Percentiles rank a stretch among this genome's conserved stretches.
Evolutionary conservation across 2,329 filamentous ascomycete genomes (phyloP).

Genomic region (Westerdykella aurantiaca): DNA sequence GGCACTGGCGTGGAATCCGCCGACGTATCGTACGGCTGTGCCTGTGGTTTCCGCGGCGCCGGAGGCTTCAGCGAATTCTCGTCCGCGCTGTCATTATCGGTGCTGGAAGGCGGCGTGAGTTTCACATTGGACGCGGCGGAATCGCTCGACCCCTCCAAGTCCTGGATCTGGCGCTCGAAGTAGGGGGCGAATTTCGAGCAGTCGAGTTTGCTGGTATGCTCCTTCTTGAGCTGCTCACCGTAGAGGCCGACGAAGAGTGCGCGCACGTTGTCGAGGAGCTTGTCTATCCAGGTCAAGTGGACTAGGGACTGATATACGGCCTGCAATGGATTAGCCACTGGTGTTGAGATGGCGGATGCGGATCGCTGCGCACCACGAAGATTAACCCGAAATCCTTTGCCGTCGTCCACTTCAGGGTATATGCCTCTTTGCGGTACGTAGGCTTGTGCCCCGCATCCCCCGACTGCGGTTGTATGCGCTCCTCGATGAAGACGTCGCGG

Average conservation of each 20-base stretch:
- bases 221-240: constrained; percentile 75
- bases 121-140: constrained; percentile 36
- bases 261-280: constrained; percentile 89
- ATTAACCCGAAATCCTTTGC: constrained; percentile 91
- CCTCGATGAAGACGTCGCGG: constrained; percentile 94
- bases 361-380: constrained; percentile 67
- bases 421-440: constrained; percentile 82
- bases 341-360: not conserved
- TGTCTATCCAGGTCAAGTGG: constrained; percentile 94
- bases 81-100: constrained; percentile 44
- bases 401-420: constrained; percentile 89
- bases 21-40: constrained; percentile 45
- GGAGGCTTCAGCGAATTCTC: constrained; percentile 51
- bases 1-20: constrained; percentile 63
- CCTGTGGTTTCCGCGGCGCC: constrained; percentile 43
- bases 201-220: constrained; percentile 70
- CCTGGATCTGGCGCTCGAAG: constrained; percentile 86
- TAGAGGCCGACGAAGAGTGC: constrained; percentile 89
- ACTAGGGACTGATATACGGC: constrained; percentile 95
- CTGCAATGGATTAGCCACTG: constrained; percentile 42
- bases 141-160: constrained; percentile 60
- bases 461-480: constrained; percentile 62
- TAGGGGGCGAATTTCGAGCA: constrained; percentile 79
- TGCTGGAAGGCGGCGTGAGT: constrained; percentile 49
- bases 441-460: constrained; percentile 61